These are phyloP conservation scores for Fraxinus quadrangulata DNA, from an alignment of 257 asterid genomes.

Conservation along the genomic window DNA sequence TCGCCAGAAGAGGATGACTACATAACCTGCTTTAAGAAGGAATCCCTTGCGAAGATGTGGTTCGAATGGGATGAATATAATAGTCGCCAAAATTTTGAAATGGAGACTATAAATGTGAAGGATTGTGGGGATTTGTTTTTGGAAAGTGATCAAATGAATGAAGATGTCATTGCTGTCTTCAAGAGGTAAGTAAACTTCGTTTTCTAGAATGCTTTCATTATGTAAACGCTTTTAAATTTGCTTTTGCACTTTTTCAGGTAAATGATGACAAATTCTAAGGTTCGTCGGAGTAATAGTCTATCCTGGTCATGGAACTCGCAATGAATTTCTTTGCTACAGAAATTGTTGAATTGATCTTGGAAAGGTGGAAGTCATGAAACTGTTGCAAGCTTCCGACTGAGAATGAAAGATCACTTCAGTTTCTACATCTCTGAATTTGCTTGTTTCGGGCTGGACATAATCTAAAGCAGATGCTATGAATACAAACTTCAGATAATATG, in stretches of 20 bases:
- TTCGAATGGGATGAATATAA: slow-evolving; percentile 84
- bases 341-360: background rate
- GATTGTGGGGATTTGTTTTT: slow-evolving; percentile 64
- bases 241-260: slow-evolving; percentile 40
- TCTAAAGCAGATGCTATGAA: background rate
- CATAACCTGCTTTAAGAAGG: slow-evolving; percentile 80
- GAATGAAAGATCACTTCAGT: background rate
- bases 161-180: slow-evolving; percentile 57
- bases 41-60: slow-evolving; percentile 92
- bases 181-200: slow-evolving; percentile 44
- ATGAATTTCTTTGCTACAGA: background rate
- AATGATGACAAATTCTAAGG: slow-evolving; percentile 14
- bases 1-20: slow-evolving; percentile 91
- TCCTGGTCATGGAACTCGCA: background rate
- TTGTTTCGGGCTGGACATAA: background rate
- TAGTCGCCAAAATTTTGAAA: slow-evolving; percentile 57
- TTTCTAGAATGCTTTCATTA: background rate
- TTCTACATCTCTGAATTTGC: background rate
- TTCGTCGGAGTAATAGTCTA: background rate
- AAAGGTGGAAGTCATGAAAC: background rate
- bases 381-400: background rate
- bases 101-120: slow-evolving; percentile 58
- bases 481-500: background rate
- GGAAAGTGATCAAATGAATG: slow-evolving; percentile 62
- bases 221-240: background rate